Conservation (phyloP, 179 eudicot species). For the Corrigiola litoralis region DNA sequence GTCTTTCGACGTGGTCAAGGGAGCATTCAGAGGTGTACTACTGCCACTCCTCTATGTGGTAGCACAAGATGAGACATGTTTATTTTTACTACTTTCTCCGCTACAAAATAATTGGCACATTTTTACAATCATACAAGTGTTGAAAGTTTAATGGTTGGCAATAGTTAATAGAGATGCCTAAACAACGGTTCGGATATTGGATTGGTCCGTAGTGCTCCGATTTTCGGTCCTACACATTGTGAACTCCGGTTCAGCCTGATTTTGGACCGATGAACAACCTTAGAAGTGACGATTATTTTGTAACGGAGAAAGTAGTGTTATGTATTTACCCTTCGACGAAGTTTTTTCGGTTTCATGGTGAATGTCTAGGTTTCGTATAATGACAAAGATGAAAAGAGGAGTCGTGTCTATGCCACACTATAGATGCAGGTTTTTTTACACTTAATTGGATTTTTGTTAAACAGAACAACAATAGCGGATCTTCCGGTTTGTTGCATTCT, state of each 20-base stretch:
- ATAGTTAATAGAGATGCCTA: too few species aligned
- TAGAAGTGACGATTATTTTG: slow-evolving; percentile 4
- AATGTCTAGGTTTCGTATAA: slow-evolving; percentile 9
- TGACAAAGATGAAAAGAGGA: too few species aligned
- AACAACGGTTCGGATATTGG: too few species aligned
- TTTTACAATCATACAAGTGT: neutral
- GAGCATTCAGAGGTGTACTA: slow-evolving; percentile 18
- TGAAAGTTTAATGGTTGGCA: too few species aligned
- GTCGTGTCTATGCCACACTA: too few species aligned
- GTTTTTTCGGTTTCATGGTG: neutral
- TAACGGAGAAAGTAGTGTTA: neutral
- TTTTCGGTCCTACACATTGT: too few species aligned
- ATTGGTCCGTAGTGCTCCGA: too few species aligned
- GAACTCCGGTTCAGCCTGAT: too few species aligned
- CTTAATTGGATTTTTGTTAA: slow-evolving; percentile 1
- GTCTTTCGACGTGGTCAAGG: slow-evolving; percentile 29
- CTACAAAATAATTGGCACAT: neutral
- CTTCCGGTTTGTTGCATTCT: slow-evolving; percentile 4
- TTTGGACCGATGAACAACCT: too few species aligned
- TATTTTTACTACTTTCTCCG: neutral
- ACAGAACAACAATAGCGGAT: neutral
- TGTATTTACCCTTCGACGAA: neutral
- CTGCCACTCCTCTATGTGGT: slow-evolving; percentile 23
- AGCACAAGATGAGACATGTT: slow-evolving; percentile 3
- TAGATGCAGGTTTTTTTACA: too few species aligned